Conservation (phyloP, 176 grass and related monocot species). For the sorghum (Sorghum bicolor) region DNA sequence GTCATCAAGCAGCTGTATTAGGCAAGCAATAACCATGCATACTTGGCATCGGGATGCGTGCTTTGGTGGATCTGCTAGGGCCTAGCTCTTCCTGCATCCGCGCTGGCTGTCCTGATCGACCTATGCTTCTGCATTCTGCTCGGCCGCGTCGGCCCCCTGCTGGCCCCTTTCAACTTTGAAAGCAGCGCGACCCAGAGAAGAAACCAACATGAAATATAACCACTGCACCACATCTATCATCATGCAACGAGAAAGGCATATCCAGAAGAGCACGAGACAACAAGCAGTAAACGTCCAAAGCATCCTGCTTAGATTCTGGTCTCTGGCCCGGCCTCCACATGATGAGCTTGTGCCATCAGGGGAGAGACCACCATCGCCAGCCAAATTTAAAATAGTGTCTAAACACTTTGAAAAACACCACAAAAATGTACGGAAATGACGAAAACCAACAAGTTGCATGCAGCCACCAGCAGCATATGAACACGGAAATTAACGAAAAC, state of each 20-base stretch:
- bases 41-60: slow-evolving; percentile 9
- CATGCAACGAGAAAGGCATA: not conserved
- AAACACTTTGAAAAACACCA: not conserved
- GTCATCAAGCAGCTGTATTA: slow-evolving; percentile 27
- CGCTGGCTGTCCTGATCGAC: slow-evolving; percentile 9
- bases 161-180: slow-evolving; percentile 41
- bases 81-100: not conserved
- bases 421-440: not conserved
- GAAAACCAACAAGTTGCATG: slow-evolving; percentile 16
- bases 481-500: not conserved
- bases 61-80: slow-evolving; percentile 32
- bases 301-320: slow-evolving; percentile 19
- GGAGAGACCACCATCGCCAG: not conserved
- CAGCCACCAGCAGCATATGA: not conserved
- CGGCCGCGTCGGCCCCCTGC: not conserved
- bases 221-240: not conserved
- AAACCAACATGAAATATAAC: slow-evolving; percentile 61
- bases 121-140: not conserved
- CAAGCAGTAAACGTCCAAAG: slow-evolving; percentile 31
- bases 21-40: not conserved
- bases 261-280: slow-evolving; percentile 15
- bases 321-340: slow-evolving; percentile 19
- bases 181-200: slow-evolving; percentile 39
- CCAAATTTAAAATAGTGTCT: not conserved
- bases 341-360: slow-evolving; percentile 11